phyloP scores from a whole-genome alignment of 179 eudicot species.

The Silene vulgaris region DNA sequence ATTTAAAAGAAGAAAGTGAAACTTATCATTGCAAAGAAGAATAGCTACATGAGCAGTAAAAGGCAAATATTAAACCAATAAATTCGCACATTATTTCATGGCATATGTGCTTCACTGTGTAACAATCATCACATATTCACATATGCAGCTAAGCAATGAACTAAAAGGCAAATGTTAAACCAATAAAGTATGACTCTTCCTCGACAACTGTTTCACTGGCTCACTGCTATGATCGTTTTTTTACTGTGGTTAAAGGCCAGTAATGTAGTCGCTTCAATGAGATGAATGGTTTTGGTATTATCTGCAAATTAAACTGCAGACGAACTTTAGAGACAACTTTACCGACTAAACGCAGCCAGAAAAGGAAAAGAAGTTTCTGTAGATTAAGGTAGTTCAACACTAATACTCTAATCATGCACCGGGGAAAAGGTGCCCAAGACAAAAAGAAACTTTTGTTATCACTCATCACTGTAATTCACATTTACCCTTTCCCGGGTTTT shows the following conservation, averaged over 20 bases:
- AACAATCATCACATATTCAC: not conserved
- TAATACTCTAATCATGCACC: not conserved
- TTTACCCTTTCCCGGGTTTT: not conserved
- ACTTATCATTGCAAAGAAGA: not conserved
- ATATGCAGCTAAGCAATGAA: not conserved
- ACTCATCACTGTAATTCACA: not conserved
- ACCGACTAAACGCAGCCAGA: not conserved
- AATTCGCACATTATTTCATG: not conserved
- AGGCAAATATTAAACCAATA: too few relatives aligned
- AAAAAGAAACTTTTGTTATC: not conserved
- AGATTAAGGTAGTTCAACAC: not conserved
- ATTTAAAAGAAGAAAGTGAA: not conserved
- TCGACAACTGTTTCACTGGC: not conserved
- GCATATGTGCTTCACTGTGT: not conserved
- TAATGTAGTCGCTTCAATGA: not conserved
- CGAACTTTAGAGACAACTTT: not conserved
- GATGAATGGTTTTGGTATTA: not conserved
- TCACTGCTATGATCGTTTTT: not conserved
- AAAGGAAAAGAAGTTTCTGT: not conserved
- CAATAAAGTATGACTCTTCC: not conserved
- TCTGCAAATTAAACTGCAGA: not conserved
- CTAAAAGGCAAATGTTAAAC: not conserved
- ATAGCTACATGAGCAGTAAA: conserved; percentile 1
- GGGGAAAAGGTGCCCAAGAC: not conserved
- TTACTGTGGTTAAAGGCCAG: not conserved